Base-by-base conservation (phyloP, 164 flowering plant species). In the Protea cynaroides region DNA sequence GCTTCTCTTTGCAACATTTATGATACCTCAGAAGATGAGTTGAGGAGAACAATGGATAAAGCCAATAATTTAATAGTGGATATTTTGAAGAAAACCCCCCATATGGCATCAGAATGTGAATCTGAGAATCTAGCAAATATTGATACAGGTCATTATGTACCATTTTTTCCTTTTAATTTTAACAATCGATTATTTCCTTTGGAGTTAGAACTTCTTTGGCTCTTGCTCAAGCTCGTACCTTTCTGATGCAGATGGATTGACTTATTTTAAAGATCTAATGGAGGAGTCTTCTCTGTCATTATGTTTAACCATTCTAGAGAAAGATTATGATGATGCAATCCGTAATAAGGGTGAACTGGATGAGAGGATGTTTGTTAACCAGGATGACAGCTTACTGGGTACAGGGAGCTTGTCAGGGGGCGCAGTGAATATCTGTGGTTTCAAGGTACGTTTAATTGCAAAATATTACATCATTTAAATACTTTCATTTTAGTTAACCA, bases 381-480 rank as follows among this genome's bases (percentile, higher is more conserved):
- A 88, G 40, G 97, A 89, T 13, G 94, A 91, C 29, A 87, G 87
- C 70, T 74, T 92, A 69, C 89, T 91, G 72, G 93, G 86, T 21
- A 82, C 87, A 13, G 85, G 89, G 64, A 94, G 96, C 77, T 75
- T 80, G 61, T 92, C 97, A 68, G 99, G 87, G 53, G 92, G 90
- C 68, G 74, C 89, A 37, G 43, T 79, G 58, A 82, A 70, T 74
- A 57, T 77, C 21, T 73, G 65, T 75, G 88, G 92, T 38, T 65
- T 78, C 65, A 89, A 91, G 96, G 99, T 93, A 68, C 49, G 62
- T 70, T n/a, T n/a, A n/a, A n/a, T 75, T 56, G 29, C 25, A 13
- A n/a, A 23, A 36, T n/a, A 19, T 14, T 49, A 51, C 19, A 4
- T 62, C 24, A 50, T 61, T 46, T 10, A 47, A 11, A 54, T 23